These are phyloP conservation scores for Trichoderma lentiforme DNA, from an alignment of 2,329 filamentous ascomycete species.

Conservation along the genomic window DNA sequence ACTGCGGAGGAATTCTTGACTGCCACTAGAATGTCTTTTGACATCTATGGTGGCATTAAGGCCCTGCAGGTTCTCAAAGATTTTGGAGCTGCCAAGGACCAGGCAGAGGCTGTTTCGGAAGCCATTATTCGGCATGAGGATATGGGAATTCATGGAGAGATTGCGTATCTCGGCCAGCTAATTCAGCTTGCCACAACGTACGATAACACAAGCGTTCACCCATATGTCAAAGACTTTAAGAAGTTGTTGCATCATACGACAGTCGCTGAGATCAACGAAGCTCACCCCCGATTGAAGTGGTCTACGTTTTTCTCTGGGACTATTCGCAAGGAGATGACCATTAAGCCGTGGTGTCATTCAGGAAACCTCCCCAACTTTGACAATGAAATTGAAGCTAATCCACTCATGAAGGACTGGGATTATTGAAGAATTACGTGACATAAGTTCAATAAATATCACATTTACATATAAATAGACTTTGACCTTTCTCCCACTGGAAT, in stretches of 20 bases:
- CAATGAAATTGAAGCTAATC: slow-evolving; percentile 24
- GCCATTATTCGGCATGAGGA: neutral
- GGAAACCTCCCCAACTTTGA: slow-evolving; percentile 59
- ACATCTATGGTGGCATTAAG: neutral
- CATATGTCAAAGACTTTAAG: neutral
- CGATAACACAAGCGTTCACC: neutral
- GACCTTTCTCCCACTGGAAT: neutral
- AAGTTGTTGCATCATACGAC: neutral
- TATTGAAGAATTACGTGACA: neutral
- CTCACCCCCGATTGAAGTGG: neutral
- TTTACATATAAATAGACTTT: neutral
- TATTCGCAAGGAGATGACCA: slow-evolving; percentile 53
- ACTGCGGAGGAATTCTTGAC: neutral
- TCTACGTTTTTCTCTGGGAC: neutral
- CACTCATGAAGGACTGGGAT: neutral
- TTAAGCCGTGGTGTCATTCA: slow-evolving; percentile 71
- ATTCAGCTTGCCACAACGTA: neutral
- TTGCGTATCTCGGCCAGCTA: neutral
- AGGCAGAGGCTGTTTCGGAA: neutral
- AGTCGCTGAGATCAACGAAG: neutral
- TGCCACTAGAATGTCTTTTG: neutral
- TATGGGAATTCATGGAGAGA: neutral
- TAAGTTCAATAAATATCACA: neutral
- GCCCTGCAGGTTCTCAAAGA: neutral
- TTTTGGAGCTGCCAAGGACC: neutral